A percentile compares a stretch with the other conserved stretches of the same genome.
These are phyloP conservation scores for Penicillium coffeae DNA, from an alignment of 495 filamentous ascomycete species.

Conservation along the genomic window DNA sequence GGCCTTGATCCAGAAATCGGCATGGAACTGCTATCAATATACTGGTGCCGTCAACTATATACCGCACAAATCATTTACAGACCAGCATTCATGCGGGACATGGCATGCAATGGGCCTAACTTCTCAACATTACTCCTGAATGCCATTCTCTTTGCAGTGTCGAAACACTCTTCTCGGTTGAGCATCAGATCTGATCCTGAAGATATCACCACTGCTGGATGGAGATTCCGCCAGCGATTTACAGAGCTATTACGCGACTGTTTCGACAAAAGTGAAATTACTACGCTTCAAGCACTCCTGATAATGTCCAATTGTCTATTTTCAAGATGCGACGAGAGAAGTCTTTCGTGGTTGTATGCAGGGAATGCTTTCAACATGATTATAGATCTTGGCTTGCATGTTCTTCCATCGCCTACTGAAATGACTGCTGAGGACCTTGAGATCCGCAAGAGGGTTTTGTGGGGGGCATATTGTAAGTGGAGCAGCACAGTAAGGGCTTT, in stretches of 20 bases:
- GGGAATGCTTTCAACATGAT: slow-evolving; percentile 45
- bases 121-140: slow-evolving; percentile 45
- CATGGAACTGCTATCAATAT: slow-evolving; percentile 35
- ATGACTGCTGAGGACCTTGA: slow-evolving; percentile 39
- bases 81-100: slow-evolving; percentile 31
- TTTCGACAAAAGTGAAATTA: slow-evolving; percentile 41
- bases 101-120: slow-evolving; percentile 39
- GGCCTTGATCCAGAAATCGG: slow-evolving; percentile 35
- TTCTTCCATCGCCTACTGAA: slow-evolving; percentile 16
- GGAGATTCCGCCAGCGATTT: slow-evolving; percentile 33
- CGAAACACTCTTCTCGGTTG: slow-evolving; percentile 29
- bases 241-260: slow-evolving; percentile 34
- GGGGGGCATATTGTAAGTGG: slow-evolving; percentile 40
- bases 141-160: slow-evolving; percentile 41
- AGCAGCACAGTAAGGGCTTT: too few species aligned
- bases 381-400: slow-evolving; percentile 45
- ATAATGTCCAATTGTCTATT: slow-evolving; percentile 41
- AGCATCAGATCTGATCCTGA: slow-evolving; percentile 32
- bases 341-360: slow-evolving; percentile 43
- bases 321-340: slow-evolving; percentile 36
- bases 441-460: slow-evolving; percentile 37
- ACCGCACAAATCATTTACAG: slow-evolving; percentile 31
- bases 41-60: slow-evolving; percentile 39
- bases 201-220: slow-evolving; percentile 34
- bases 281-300: slow-evolving; percentile 43